Base-by-base conservation (phyloP, 768 basidiomycete species). In the Gymnopilus junonius region DNA sequence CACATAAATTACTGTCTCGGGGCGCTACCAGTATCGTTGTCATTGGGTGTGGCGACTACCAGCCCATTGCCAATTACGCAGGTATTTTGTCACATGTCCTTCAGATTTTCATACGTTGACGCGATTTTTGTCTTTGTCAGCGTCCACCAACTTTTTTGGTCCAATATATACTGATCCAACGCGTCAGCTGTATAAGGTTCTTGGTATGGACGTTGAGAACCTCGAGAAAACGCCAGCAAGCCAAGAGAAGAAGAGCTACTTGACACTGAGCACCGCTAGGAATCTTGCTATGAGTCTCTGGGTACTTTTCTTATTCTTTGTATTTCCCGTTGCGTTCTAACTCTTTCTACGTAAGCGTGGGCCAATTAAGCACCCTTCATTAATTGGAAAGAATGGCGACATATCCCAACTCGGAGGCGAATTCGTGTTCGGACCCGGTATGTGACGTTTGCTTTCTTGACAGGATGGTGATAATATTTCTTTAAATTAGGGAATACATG, bases 101-200 rank as follows among this genome's bases (percentile, higher is more conserved):
- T 4, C 20, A 31, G 34, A 54, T 21, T 20, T 29, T 25, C 3
- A 34, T 20, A 39, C 29, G 11, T 8, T 63, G 14, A 10, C 14
- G 23, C 17, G 6, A 59, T 27, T 35, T 32, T 39, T 39, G 14
- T 21, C 4, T 2, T 23, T 35, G 21, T 14, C 62, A 85, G 85
- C 85, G 57, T 76, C 69, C 1, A 84, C 86, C 1, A 74, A 72
- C 0, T 86, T 84, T 66, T 62, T 62, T 8, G 82, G 82, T 0
- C 61, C 71, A 0, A 83, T 93, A 27, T 93, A 87, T 69, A 87
- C 90, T 11, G 88, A 93, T 67, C 88, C 91, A 0, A 77, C 79
- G 0, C 80, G 89, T 4, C 71, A 77, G 25, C 74, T 94, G 0
- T 93, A 88, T 69, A 80, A 75, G 25, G 76, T 77, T 0, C 79